Base-by-base conservation (phyloP, 345 rosid genomes). In the Toxicodendron radicans region DNA sequence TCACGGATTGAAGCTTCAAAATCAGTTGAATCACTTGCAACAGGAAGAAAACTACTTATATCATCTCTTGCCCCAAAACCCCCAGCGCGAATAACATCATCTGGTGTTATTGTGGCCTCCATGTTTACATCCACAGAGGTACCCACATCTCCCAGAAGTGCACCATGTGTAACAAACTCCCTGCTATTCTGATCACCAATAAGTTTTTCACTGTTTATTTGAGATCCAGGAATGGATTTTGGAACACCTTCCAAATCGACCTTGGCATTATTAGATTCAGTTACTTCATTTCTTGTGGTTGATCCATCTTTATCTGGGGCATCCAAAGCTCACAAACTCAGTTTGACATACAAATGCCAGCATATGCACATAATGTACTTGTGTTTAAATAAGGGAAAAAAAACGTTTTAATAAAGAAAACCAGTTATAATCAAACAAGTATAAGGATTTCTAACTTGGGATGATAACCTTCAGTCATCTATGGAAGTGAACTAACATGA, bases 1-100 rank as follows among this genome's bases (percentile, higher is more conserved):
- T 88, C 86, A 17, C 86, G 89, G 21, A 92, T 83, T 48, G 95
- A 78, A 64, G 86, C 88, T 73, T 95, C 97, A 75, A 90, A 89
- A 77, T 92, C 99, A 35, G 94, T 92, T 17, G 86, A 86, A 73
- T 95, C 98, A 70, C 93, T 89, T 11, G 97, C 98, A 58, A 89
- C 92, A 1, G 96, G 97, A 82, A 95, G 96, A 83, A 92, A 85
- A 79, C 94, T 90, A 82, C 86, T 79, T 65, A 92, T 90, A 74
- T 95, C 96, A 74, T 95, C 97, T 68, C 91, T 87, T 59, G 99
- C 93, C 76, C 98, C 99, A 81, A 95, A 85, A 18, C 98, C 99
- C 67, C 96, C 98, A 64, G 96, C 98, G 77, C 88, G 79, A 20
- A 90, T 75, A 64, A 91, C 83, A 78, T 95, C 97, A 23, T 90